Evolutionary conservation across 495 filamentous ascomycete species (phyloP), one percentile per base, ranked within the genome.

Genomic region (Podospora comata): DNA sequence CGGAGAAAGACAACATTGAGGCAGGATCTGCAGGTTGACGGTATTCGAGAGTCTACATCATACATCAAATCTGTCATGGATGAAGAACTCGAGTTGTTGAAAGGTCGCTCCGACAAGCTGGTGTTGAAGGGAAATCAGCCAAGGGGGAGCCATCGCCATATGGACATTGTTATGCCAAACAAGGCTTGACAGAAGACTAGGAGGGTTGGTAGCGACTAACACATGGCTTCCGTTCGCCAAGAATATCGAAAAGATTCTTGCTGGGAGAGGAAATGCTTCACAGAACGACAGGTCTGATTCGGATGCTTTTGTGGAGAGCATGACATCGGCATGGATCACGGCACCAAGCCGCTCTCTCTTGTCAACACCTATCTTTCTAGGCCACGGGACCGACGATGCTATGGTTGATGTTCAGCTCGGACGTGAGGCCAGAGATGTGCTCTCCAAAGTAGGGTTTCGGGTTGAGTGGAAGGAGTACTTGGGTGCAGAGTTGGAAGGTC

Each of bases 51-150:
- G 57, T 82, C 78, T 15, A 70, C 70, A 6, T 56, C 32, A 6
- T 79, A 71, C 48, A 34, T 71, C 4, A 39, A 65, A 30, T 32
- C 61, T 7, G 27, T 67, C 58, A 13, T 65, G 0, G 32, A 39
- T 20, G 23, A 66, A n/a, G 67, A 70, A 44, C 30, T 64, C 7
- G 61, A 60, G 20, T 53, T 39, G 30, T 64, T 72, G 5, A 34
- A 53, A 1, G 70, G 67, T 18, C 16, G 48, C 0, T 5, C 39
- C 39, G 28, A 62, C 5, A 68, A 44, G 11, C 19, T 72, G 6
- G 77, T 85, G 5, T 64, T 87, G n/a, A 80, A 79, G 30, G 84
- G 85, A 0, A 0, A 73, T 87, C 60, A 85, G 85, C 64, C 84
- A 87, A 67, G 85, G 85, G 5, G 85, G 80, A 70, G 85, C 85